These are phyloP conservation scores for Ilyonectria destructans DNA, from an alignment of 2,329 filamentous ascomycete genomes.

Conservation along the genomic window DNA sequence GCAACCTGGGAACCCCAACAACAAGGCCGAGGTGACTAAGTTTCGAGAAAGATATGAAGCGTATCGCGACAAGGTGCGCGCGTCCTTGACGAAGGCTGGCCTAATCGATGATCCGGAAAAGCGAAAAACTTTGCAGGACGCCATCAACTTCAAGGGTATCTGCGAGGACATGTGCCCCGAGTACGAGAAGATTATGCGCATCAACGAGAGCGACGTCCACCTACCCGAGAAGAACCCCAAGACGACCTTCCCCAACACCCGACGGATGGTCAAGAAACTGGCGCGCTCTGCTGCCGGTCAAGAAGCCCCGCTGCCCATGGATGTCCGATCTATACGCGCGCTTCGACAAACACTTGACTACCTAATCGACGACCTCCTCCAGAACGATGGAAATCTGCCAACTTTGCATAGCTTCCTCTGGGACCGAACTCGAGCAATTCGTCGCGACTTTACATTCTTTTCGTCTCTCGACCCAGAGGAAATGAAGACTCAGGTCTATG, in stretches of 20 bases:
- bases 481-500: conserved; percentile 73
- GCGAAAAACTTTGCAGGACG: conserved; percentile 74
- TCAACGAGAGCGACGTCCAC: conserved; percentile 74
- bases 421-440: conserved; percentile 78
- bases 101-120: conserved; percentile 78
- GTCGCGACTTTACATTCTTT: conserved; percentile 79
- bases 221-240: conserved; percentile 67
- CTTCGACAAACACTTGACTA: conserved; percentile 76
- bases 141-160: conserved; percentile 78
- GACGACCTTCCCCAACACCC: conserved; percentile 64
- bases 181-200: conserved; percentile 76
- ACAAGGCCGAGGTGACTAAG: conserved; percentile 67
- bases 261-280: conserved; percentile 77
- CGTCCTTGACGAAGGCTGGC: conserved; percentile 71
- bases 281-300: conserved; percentile 79
- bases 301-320: conserved; percentile 78
- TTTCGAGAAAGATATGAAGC: conserved; percentile 71
- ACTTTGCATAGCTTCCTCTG: conserved; percentile 76
- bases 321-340: conserved; percentile 74
- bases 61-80: conserved; percentile 72
- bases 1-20: conserved; percentile 68
- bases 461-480: conserved; percentile 73
- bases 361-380: conserved; percentile 73
- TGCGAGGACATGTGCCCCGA: conserved; percentile 81
- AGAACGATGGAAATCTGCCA: conserved; percentile 69